A percentile compares a stretch with the other conserved stretches of the same genome.
Evolutionary conservation across 495 filamentous ascomycete genomes (phyloP).

Genomic region (Umbilicaria muhlenbergii): DNA sequence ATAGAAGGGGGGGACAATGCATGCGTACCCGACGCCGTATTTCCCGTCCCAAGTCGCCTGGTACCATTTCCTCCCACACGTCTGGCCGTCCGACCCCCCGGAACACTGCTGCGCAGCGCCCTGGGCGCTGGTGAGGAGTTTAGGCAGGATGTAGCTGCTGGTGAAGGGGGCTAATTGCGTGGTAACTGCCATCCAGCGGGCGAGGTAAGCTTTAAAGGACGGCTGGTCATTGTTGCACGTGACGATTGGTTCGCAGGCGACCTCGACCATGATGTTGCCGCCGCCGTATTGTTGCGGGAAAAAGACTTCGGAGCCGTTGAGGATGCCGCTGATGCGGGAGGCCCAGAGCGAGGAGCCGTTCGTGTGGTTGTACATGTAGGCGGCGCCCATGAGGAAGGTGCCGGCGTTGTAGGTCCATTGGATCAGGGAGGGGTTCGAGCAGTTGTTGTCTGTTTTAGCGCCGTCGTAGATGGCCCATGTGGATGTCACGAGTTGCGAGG

Average conservation of each 20-base stretch:
- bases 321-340: constrained; percentile 36
- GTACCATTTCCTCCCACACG: constrained; percentile 61
- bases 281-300: constrained; percentile 42
- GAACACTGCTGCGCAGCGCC: constrained; percentile 53
- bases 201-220: constrained; percentile 66
- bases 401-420: constrained; percentile 62
- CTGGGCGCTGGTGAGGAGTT: constrained; percentile 43
- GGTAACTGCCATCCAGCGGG: constrained; percentile 59
- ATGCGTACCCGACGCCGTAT: constrained; percentile 27
- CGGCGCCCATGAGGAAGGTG: constrained; percentile 46
- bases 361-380: constrained; percentile 57
- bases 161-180: constrained; percentile 50
- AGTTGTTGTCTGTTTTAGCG: constrained; percentile 18
- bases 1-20: too few species aligned
- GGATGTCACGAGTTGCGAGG: constrained; percentile 29
- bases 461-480: constrained; percentile 45
- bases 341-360: constrained; percentile 36
- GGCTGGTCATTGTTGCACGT: constrained; percentile 58
- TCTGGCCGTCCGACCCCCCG: constrained; percentile 38
- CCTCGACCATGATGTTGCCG: constrained; percentile 44
- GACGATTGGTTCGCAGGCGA: constrained; percentile 50
- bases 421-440: constrained; percentile 20
- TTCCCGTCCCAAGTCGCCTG: constrained; percentile 42
- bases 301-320: constrained; percentile 30
- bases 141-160: constrained; percentile 38